Conservation (phyloP, 140 eudicot genomes). For the Cichorium intybus region DNA sequence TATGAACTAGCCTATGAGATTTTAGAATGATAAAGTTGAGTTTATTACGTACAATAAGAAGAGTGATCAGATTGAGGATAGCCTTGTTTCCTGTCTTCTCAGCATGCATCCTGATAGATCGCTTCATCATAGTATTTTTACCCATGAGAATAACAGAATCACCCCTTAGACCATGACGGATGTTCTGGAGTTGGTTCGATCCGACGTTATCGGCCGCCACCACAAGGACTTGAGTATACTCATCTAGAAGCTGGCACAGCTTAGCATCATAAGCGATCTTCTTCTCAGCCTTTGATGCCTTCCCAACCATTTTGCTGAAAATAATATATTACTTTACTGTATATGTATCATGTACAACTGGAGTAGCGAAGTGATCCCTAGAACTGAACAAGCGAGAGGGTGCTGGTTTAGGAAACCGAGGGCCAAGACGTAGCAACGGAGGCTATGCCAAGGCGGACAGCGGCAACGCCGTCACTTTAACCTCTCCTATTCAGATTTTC, state of each 20-base stretch:
- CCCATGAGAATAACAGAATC: constrained; percentile 72
- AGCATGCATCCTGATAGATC: constrained; percentile 59
- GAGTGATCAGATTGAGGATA: constrained; percentile 38
- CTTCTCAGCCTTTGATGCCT: constrained; percentile 62
- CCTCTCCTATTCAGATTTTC: constrained; percentile 50
- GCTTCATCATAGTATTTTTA: constrained; percentile 79
- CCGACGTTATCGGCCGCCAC: constrained; percentile 74
- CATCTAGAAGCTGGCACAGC: constrained; percentile 53
- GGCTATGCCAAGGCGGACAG: constrained; percentile 69
- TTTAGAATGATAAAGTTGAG: neutral
- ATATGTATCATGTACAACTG: neutral
- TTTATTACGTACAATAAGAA: constrained; percentile 46
- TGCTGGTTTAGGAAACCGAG: constrained; percentile 32
- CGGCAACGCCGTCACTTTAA: constrained; percentile 64
- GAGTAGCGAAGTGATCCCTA: constrained; percentile 12
- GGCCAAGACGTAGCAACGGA: constrained; percentile 51
- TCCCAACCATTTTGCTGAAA: constrained; percentile 42
- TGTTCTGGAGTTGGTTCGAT: constrained; percentile 59
- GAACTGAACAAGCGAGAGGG: constrained; percentile 32
- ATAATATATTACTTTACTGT: neutral
- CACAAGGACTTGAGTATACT: constrained; percentile 52
- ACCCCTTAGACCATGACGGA: constrained; percentile 54
- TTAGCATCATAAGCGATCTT: constrained; percentile 61
- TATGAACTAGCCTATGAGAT: neutral
- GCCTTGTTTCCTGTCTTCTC: constrained; percentile 58